A percentile compares a stretch with the other conserved stretches of the same genome.
phyloP scores from a whole-genome alignment of 164 flowering plant species.

The Tetrastigma voinierianum region DNA sequence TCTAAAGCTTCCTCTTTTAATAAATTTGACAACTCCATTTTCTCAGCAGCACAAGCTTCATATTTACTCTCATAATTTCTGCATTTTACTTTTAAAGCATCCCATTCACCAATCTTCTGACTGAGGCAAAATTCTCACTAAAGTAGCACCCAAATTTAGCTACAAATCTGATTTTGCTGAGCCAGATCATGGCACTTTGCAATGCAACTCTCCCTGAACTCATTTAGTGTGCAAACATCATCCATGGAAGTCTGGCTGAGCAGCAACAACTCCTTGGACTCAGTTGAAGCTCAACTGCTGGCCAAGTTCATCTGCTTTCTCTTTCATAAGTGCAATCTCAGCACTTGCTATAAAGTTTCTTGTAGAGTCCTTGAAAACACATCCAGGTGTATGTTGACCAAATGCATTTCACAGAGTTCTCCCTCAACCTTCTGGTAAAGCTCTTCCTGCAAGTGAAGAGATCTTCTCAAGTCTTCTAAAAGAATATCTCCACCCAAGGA shows the following conservation, averaged over 20 bases:
- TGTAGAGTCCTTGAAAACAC: conserved; percentile 57
- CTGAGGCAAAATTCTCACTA: conserved; percentile 52
- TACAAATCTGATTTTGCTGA: conserved; percentile 49
- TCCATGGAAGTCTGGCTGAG: conserved; percentile 49
- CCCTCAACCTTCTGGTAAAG: conserved; percentile 61
- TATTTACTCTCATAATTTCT: conserved; percentile 45
- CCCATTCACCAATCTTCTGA: conserved; percentile 54
- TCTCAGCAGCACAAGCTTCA: conserved; percentile 52
- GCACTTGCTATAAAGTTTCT: conserved; percentile 50
- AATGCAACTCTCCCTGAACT: conserved; percentile 39
- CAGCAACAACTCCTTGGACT: conserved; percentile 51
- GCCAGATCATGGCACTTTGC: conserved; percentile 48
- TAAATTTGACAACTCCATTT: conserved; percentile 35
- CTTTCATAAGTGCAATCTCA: conserved; percentile 39
- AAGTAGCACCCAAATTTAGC: conserved; percentile 34
- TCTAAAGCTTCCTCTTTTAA: conserved; percentile 43
- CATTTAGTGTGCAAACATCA: conserved; percentile 47
- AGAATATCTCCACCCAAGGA: conserved; percentile 42
- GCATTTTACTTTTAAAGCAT: conserved; percentile 38
- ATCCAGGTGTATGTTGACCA: conserved; percentile 50
- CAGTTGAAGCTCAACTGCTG: conserved; percentile 46
- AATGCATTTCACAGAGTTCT: conserved; percentile 64
- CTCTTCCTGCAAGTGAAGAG: conserved; percentile 60
- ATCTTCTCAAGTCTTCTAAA: conserved; percentile 49
- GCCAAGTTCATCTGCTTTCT: conserved; percentile 34